Percentiles rank a stretch among this genome's conserved stretches.
These are phyloP conservation scores for Zalerion maritima DNA, from an alignment of 495 filamentous ascomycete species.

Conservation along the genomic window DNA sequence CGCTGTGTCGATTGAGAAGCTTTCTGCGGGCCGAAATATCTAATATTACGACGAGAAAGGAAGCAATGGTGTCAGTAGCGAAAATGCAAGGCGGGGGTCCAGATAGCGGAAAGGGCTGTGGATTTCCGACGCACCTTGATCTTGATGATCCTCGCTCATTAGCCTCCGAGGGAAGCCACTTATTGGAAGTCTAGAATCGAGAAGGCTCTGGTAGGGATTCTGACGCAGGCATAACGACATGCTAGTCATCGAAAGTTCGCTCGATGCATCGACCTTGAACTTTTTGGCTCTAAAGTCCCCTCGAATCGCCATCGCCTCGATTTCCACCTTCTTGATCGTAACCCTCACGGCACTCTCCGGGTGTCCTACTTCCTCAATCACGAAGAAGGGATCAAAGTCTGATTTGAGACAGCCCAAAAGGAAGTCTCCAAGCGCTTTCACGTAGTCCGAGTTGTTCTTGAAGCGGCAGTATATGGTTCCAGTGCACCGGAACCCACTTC, in stretches of 20 bases:
- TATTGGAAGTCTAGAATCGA: constrained; percentile 13
- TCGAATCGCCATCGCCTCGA: constrained; percentile 16
- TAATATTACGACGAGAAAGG: no score
- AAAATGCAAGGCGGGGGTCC: no score
- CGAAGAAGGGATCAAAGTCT: constrained; percentile 21
- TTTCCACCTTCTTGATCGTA: constrained; percentile 11
- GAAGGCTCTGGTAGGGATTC: constrained; percentile 10
- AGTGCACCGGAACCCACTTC: constrained; percentile 12
- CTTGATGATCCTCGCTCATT: constrained; percentile 9
- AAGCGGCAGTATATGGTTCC: constrained; percentile 22
- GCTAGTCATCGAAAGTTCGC: constrained; percentile 10
- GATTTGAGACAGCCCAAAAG: constrained; percentile 13
- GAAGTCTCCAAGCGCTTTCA: constrained; percentile 17
- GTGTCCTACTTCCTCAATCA: constrained; percentile 14
- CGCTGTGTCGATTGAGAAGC: no score
- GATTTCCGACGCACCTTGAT: no score
- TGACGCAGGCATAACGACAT: constrained; percentile 18
- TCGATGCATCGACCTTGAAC: constrained; percentile 10
- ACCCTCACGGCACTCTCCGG: constrained; percentile 6
- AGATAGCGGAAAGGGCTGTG: no score
- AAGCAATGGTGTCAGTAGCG: no score
- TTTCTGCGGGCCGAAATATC: no score
- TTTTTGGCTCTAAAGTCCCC: constrained; percentile 14
- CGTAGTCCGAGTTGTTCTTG: constrained; percentile 9
- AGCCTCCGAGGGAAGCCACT: constrained; percentile 22